These are phyloP conservation scores for Apiosordaria backusii DNA, from an alignment of 495 filamentous ascomycete species.

Conservation along the genomic window DNA sequence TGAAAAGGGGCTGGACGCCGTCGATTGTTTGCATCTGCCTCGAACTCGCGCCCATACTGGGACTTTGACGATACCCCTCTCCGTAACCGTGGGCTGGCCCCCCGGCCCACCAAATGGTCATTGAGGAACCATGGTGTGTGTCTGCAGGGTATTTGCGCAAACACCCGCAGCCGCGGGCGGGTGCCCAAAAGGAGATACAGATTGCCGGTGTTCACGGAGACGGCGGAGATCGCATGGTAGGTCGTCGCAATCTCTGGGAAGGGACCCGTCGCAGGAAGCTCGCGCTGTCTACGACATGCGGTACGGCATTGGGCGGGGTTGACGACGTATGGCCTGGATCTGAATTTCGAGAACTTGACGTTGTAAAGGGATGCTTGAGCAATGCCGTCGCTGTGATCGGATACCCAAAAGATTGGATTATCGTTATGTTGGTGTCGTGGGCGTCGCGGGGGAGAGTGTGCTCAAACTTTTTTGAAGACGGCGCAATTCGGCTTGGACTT, in stretches of 20 bases:
- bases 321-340: not conserved
- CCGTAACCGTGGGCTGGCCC: conserved; percentile 38
- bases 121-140: conserved; percentile 43
- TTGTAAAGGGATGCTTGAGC: not conserved
- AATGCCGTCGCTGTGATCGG: not conserved
- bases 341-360: not conserved
- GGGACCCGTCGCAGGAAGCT: conserved; percentile 19
- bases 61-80: not conserved
- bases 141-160: conserved; percentile 50
- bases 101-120: conserved; percentile 51
- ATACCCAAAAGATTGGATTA: not conserved
- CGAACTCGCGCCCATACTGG: not conserved
- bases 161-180: conserved; percentile 50
- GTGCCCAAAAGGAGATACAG: conserved; percentile 40
- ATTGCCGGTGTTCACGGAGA: conserved; percentile 34
- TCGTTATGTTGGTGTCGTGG: not conserved
- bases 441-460: not conserved
- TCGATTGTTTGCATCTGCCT: not conserved
- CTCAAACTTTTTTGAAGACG: not conserved
- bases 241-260: conserved; percentile 14
- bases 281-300: conserved; percentile 18
- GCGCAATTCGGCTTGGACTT: not conserved
- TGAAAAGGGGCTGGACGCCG: not conserved
- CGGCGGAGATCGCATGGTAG: conserved; percentile 34
- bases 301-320: conserved; percentile 17